Evolutionary conservation across 2,329 filamentous ascomycete genomes (phyloP).

Genomic region (Fusarium sp.): DNA sequence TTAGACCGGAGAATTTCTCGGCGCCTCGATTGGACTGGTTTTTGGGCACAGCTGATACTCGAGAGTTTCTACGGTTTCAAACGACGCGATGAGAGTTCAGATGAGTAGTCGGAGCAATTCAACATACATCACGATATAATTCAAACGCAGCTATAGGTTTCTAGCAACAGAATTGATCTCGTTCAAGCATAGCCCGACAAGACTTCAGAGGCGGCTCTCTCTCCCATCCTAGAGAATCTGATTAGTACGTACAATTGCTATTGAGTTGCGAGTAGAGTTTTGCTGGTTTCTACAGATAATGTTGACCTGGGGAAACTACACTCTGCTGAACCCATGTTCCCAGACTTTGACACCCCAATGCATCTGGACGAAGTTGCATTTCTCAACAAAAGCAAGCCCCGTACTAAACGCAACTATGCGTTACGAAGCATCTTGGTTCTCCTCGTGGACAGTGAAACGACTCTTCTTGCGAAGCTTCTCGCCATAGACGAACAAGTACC

Average conservation of each 20-base stretch:
- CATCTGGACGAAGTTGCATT: background rate
- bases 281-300: background rate
- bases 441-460: background rate
- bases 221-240: background rate
- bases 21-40: background rate
- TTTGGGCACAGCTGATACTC: too few species aligned
- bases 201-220: background rate
- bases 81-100: background rate
- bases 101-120: background rate
- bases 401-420: background rate
- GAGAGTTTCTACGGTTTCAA: background rate
- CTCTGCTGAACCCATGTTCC: background rate
- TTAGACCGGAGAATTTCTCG: background rate
- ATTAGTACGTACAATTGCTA: background rate
- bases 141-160: background rate
- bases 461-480: background rate
- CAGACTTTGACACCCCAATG: background rate
- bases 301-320: background rate
- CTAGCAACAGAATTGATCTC: background rate
- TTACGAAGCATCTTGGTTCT: background rate
- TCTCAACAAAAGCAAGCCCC: accelerated
- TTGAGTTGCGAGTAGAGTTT: background rate
- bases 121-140: background rate
- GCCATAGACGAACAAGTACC: background rate
- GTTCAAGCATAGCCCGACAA: background rate